Percentiles rank a stretch among this genome's conserved stretches.
Conservation (phyloP, 257 asterid species). For the Fraxinus cuspidata region DNA sequence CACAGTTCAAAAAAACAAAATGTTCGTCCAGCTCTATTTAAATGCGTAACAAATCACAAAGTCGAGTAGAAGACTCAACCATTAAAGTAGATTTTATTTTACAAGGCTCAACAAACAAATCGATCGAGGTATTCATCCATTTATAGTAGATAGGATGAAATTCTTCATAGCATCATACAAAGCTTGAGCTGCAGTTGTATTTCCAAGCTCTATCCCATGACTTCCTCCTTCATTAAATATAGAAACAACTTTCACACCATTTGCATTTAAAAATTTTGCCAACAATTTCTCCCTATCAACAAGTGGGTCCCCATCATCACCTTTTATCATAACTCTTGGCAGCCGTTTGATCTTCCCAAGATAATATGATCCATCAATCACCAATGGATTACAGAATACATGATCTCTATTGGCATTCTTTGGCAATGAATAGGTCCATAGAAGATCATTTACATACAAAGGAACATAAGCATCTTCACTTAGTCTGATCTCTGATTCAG, state of each 20-base stretch:
- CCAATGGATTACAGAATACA: constrained; percentile 45
- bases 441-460: constrained; percentile 43
- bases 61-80: neutral
- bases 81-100: no score
- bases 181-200: constrained; percentile 46
- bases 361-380: constrained; percentile 18
- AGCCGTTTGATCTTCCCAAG: constrained; percentile 45
- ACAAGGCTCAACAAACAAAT: no score
- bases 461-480: constrained; percentile 40
- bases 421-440: constrained; percentile 71
- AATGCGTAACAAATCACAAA: no score
- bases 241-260: constrained; percentile 57
- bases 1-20: no score
- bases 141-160: constrained; percentile 31
- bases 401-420: constrained; percentile 53
- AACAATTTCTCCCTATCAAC: constrained; percentile 64
- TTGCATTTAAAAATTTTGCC: constrained; percentile 46
- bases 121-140: neutral
- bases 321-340: constrained; percentile 53
- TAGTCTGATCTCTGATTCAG: constrained; percentile 47
- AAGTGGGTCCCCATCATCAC: constrained; percentile 60
- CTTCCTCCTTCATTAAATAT: constrained; percentile 50
- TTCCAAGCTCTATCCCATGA: constrained; percentile 61
- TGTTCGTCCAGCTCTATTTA: no score
- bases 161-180: constrained; percentile 39